Base-by-base conservation (phyloP, 2,329 filamentous ascomycete genomes). In the Zymoseptoria ardabiliae region DNA sequence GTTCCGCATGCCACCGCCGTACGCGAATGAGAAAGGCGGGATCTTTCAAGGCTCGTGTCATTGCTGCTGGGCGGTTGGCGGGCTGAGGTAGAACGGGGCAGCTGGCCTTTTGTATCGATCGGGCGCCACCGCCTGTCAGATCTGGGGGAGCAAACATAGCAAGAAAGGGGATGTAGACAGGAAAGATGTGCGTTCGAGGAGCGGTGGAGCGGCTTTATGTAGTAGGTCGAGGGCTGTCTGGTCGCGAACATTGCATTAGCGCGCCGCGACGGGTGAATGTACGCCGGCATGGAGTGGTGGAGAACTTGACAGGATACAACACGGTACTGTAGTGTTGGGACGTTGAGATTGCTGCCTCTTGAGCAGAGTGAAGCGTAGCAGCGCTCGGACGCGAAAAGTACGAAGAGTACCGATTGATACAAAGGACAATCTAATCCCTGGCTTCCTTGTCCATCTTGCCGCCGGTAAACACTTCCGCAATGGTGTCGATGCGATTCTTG, bases 401-500 rank as follows among this genome's bases (percentile, higher is more conserved):
- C 35, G 35, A 45, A 17, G 17, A 17, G 13, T 19, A 10, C 21
- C 20, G 50, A 41, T 28, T 30, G 19, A 49, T 53, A 45, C 41
- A 7, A 21, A 21, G 10, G 5, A 22, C 21, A 17, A 28, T 19
- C 54, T 50, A 23, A 23, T 35, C 20, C 41, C 58, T 58, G 52
- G 35, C 50, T 53, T 56, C 53, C 59, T 61, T 57, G 35, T 68
- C 69, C 72, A 84, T 77, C 77, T 85, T 87, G 55, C 86, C 86
- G 58, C 86, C 86, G 20, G 85, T 89, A 67, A 89, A 77, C 67
- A 82, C 80, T 73, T 88, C 86, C 8, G 82, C 85, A 69, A 89
- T 81, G 72, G 79, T 83, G 75, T 80, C 82, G 69, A 88, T 78
- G 66, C 86, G 79, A 62, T 82, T 76, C 69, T 81, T 80, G 35